These are phyloP conservation scores for Trichophyton mentagrophytes DNA, from an alignment of 2,329 filamentous ascomycete genomes.

Conservation along the genomic window DNA sequence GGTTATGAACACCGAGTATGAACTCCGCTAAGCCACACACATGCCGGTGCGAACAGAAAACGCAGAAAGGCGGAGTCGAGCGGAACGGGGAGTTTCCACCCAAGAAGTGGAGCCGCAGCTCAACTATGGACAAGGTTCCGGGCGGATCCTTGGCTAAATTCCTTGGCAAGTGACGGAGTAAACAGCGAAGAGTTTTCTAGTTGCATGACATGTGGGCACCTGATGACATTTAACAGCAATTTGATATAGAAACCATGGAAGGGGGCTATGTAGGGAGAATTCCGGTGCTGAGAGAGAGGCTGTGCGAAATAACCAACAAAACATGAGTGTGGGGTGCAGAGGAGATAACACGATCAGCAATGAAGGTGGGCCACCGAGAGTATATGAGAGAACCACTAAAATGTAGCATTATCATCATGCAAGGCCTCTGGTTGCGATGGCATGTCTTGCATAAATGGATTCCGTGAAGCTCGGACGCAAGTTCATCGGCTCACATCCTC, in stretches of 20 bases:
- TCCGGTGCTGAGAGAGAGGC: too few relatives aligned
- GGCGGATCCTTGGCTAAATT: background rate
- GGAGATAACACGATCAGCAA: too few relatives aligned
- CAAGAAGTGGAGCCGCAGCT: background rate
- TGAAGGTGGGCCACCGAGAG: background rate
- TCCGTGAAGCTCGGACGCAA: conserved; percentile 5
- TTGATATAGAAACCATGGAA: background rate
- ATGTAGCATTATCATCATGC: background rate
- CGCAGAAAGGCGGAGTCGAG: background rate
- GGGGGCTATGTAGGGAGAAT: background rate
- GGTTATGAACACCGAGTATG: background rate
- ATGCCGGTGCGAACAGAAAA: background rate
- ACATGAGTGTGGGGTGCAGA: background rate
- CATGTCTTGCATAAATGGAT: conserved; percentile 11
- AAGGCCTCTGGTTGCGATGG: conserved; percentile 10
- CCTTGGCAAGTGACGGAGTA: background rate
- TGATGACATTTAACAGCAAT: too few relatives aligned
- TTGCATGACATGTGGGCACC: background rate
- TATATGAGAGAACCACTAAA: background rate
- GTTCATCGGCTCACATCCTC: background rate
- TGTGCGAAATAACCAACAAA: background rate
- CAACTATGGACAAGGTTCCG: background rate
- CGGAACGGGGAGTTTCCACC: background rate
- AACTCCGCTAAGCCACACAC: background rate
- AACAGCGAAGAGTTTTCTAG: background rate